These are phyloP conservation scores for Mycotypha africana DNA, from an alignment of 371 early-diverging fungal species.

Conservation along the genomic window DNA sequence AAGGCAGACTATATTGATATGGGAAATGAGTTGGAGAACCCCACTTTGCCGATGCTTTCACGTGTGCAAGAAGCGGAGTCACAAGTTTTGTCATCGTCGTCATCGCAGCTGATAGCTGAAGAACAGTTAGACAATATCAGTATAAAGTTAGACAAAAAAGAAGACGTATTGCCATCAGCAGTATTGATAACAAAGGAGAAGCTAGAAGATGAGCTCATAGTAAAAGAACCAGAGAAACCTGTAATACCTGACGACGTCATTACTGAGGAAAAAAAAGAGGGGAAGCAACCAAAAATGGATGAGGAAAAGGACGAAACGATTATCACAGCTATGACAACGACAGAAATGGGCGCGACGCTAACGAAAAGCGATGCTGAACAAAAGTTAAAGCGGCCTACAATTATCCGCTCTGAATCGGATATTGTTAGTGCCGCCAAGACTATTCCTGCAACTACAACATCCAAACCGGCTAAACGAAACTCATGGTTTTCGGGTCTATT, in stretches of 20 bases:
- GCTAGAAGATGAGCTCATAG: background rate
- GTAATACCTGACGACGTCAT: too few relatives aligned
- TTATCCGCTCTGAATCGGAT: slow-evolving; percentile 6
- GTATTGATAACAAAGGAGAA: too few relatives aligned
- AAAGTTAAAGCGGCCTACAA: slow-evolving; percentile 4
- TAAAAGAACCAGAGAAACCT: background rate
- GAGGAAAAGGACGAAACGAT: background rate
- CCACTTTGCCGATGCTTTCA: slow-evolving; percentile 31
- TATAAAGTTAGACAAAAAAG: background rate
- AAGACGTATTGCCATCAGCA: too few relatives aligned
- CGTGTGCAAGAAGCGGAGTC: slow-evolving; percentile 33
- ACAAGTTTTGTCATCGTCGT: too few relatives aligned
- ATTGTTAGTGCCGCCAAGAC: background rate
- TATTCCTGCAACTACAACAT: background rate
- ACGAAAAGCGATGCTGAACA: too few relatives aligned
- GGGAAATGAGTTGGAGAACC: too few relatives aligned
- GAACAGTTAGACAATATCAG: slow-evolving; percentile 5
- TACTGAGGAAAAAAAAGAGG: background rate
- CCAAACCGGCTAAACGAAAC: slow-evolving; percentile 11
- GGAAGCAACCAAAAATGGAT: too few relatives aligned
- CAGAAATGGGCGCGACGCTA: background rate
- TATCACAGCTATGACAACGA: too few relatives aligned
- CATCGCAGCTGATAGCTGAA: too few relatives aligned
- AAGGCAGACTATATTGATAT: too few relatives aligned
- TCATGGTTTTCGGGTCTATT: slow-evolving; percentile 28